Evolutionary conservation across 257 asterid species (phyloP), one percentile per base, ranked within the genome.

Genomic region (Striga asiatica): DNA sequence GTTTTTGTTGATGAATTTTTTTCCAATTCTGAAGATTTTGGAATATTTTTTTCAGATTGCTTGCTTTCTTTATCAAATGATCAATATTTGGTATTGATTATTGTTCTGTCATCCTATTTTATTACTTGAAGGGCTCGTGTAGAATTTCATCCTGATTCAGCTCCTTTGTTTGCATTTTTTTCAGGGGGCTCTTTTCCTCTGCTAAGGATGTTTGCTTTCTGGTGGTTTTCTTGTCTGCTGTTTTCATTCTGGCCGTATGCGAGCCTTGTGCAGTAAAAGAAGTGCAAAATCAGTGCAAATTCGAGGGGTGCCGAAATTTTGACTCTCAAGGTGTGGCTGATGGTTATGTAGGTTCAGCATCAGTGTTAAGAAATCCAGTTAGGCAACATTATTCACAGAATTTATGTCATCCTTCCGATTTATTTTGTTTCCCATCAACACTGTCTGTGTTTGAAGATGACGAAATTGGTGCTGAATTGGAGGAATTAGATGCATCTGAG

Each of bases 391-490:
- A 68, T 31, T 38, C 60, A 39, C 69, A 55, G 29, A 59, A 28
- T 32, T 54, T 67, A 51, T 83, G 89, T 66, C 73, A 72, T 12
- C 42, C 67, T 66, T 62, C 77, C 0, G 63, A 66, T 54, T 49
- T 70, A 47, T 80, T 80, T 54, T 82, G 93, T 70, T 85, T 82
- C 51, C 82, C 77, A 2, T 77, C 93, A 3, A 85, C 84, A 13
- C 71, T 80, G 41, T 59, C 71, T 32, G 78, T 67, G 37, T 54
- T 62, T 38, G 52, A 61, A 28, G 16, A 54, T 47, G 31, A 54
- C 11, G 61, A 54, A 32, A 27, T 39, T 16, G 61, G 25, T 63
- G 60, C 59, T 23, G 48, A 60, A 41, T 38, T 57, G 27, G 58
- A 34, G 34, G 52, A 52, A 12, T 41, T 52, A 34, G 76, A 61